These are phyloP conservation scores for Sherardia arvensis DNA, from an alignment of 257 asterid species.

Conservation along the genomic window DNA sequence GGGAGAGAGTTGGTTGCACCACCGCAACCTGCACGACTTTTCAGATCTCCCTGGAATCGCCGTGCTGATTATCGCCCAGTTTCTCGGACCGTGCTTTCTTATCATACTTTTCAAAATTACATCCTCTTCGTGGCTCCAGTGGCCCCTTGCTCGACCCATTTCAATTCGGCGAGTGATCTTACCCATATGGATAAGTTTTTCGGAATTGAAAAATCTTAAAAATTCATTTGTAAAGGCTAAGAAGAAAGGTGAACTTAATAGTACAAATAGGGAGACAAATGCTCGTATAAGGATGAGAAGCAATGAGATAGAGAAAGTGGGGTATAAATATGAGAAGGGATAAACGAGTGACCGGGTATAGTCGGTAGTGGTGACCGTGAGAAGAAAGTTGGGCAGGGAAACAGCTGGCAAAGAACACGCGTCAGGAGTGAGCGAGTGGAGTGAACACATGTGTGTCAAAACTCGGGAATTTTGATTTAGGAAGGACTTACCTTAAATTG, in stretches of 20 bases:
- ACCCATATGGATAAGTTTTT: no score
- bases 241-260: no score
- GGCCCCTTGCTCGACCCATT: conserved; percentile 72
- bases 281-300: conserved; percentile 36
- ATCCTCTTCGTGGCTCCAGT: conserved; percentile 85
- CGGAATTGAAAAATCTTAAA: not conserved
- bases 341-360: conserved; percentile 47
- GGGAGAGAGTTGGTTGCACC: conserved; percentile 93
- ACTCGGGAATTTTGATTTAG: conserved; percentile 21
- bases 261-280: conserved; percentile 38
- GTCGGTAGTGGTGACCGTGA: conserved; percentile 48
- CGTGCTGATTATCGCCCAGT: conserved; percentile 77
- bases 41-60: conserved; percentile 71
- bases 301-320: conserved; percentile 1
- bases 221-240: no score
- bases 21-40: conserved; percentile 66
- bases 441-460: conserved; percentile 32
- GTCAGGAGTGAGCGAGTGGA: conserved; percentile 16
- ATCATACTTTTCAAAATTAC: conserved; percentile 47
- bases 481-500: not conserved
- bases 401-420: conserved; percentile 77
- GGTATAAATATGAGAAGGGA: conserved; percentile 19
- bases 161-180: conserved; percentile 33
- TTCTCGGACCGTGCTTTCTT: conserved; percentile 65
- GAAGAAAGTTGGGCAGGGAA: conserved; percentile 47